A percentile compares a stretch with the other conserved stretches of the same genome.
These are phyloP conservation scores for Phialophora chinensis DNA, from an alignment of 2,329 filamentous ascomycete species.

Conservation along the genomic window DNA sequence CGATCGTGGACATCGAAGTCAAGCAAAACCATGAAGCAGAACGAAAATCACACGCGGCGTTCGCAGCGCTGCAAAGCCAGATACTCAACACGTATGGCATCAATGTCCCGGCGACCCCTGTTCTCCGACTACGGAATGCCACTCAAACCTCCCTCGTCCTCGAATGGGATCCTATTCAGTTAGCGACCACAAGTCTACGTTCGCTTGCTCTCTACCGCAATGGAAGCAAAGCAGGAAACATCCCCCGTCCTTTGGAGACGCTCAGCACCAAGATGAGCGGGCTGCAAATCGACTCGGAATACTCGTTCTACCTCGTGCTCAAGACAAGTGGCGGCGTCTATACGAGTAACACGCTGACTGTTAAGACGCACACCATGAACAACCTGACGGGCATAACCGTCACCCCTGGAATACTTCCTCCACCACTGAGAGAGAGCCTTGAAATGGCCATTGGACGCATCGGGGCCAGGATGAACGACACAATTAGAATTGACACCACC, in stretches of 20 bases:
- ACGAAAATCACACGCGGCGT: slow-evolving; percentile 72
- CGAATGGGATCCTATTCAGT: slow-evolving; percentile 94
- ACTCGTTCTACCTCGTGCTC: slow-evolving; percentile 90
- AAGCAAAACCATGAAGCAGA: slow-evolving; percentile 84
- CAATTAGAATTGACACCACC: slow-evolving; percentile 93
- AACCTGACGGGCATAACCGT: slow-evolving; percentile 95
- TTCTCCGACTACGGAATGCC: slow-evolving; percentile 91
- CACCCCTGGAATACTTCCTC: slow-evolving; percentile 83
- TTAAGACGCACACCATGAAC: slow-evolving; percentile 98
- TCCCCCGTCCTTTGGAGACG: slow-evolving; percentile 84
- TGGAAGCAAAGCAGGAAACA: slow-evolving; percentile 93
- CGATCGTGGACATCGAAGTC: slow-evolving; percentile 97
- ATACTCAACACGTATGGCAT: slow-evolving; percentile 89
- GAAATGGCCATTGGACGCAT: slow-evolving; percentile 80
- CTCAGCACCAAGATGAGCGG: slow-evolving; percentile 96
- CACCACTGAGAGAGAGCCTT: slow-evolving; percentile 73
- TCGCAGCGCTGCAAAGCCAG: slow-evolving; percentile 83
- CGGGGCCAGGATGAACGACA: slow-evolving; percentile 87
- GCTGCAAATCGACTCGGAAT: slow-evolving; percentile 94
- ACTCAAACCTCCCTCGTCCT: slow-evolving; percentile 98
- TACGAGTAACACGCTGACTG: slow-evolving; percentile 79
- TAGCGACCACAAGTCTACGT: slow-evolving; percentile 89
- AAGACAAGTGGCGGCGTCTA: slow-evolving; percentile 89
- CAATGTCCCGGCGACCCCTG: slow-evolving; percentile 73
- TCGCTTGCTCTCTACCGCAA: slow-evolving; percentile 93